phyloP scores from a whole-genome alignment of 306 rosid genomes.

The Echinosophora koreensis region DNA sequence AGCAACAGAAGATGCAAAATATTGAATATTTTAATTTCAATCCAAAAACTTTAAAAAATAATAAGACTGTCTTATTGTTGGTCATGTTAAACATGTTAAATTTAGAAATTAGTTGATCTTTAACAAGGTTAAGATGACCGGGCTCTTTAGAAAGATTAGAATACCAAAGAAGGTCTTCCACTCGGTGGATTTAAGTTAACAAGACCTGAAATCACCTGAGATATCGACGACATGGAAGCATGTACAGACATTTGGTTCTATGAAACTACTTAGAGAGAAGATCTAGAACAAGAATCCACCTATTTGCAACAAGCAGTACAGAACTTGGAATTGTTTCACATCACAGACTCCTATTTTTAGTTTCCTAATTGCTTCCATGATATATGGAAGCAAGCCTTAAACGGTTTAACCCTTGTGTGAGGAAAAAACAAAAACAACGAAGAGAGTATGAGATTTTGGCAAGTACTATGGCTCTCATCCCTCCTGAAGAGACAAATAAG shows the following conservation, averaged over 20 bases:
- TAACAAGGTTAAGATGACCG: constrained; percentile 4
- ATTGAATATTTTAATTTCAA: not conserved
- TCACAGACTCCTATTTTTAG: not conserved
- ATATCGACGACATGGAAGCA: constrained; percentile 13
- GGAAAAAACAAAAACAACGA: not conserved
- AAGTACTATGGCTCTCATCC: constrained; percentile 89
- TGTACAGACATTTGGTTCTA: constrained; percentile 9
- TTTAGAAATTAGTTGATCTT: constrained; percentile 24
- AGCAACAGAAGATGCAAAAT: constrained; percentile 9
- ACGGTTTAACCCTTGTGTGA: not conserved
- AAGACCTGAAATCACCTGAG: constrained; percentile 1
- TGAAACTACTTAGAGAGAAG: constrained; percentile 1
- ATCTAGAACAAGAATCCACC: constrained; percentile 2
- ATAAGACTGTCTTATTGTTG: not conserved
- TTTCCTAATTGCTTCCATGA: constrained; percentile 26
- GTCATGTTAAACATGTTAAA: constrained; percentile 21
- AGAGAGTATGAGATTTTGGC: constrained; percentile 23
- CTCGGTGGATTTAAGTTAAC: constrained; percentile 14
- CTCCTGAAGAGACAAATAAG: constrained; percentile 84
- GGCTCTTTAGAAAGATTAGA: constrained; percentile 17
- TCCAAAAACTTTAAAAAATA: not conserved
- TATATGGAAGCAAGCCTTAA: not conserved
- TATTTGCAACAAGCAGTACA: constrained; percentile 11
- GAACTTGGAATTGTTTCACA: constrained; percentile 28
- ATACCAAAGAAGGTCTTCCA: constrained; percentile 18